Base-by-base conservation (phyloP, 768 basidiomycete species). In the Boletus speciosus region DNA sequence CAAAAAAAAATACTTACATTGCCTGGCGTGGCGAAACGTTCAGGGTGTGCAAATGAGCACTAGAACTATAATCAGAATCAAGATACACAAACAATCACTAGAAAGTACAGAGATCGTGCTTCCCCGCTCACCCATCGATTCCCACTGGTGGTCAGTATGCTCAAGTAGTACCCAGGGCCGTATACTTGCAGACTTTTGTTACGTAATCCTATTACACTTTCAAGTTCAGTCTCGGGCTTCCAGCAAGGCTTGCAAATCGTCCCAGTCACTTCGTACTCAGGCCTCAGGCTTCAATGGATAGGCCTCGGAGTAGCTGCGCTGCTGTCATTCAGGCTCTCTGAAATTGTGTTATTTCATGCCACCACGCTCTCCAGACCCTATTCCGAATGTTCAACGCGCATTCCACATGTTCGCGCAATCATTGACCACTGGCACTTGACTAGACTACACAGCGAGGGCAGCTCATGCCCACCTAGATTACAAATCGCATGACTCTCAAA, bases 331-430 rank as follows among this genome's bases (percentile, higher is more conserved):
- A 49, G 39, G 25, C 51, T 49, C 55, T 49, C 52, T 35, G 63
- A 55, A 54, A 55, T 61, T 56, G 51, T 52, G 42, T 34, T 54
- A 58, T 56, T 54, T 59, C 58, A 50, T 56, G 40, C 52, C 53
- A 41, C 58, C 63, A 70, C 53, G 57, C 50, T 55, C 60, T 51
- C 61, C 56, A 60, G 57, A 63, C 66, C 68, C 63, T 61, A 57
- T 55, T 67, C 56, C 53, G 51, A 60, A 56, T 50, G 60, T 61
- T 58, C 68, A 68, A 70, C 52, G 70, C 68, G 61, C 60, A 62
- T 46, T 61, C 68, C 68, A 68, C 68, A 72, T 70, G 67, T 68
- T 60, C 63, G 50, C 57, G 58, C 66, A 61, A 68, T 49, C 52
- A 66, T 52, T 51, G 58, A 60, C 65, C 54, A 53, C 57, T 60